These are phyloP conservation scores for Aspergillus neoniger DNA, from an alignment of 2,329 filamentous ascomycete species.

Conservation along the genomic window DNA sequence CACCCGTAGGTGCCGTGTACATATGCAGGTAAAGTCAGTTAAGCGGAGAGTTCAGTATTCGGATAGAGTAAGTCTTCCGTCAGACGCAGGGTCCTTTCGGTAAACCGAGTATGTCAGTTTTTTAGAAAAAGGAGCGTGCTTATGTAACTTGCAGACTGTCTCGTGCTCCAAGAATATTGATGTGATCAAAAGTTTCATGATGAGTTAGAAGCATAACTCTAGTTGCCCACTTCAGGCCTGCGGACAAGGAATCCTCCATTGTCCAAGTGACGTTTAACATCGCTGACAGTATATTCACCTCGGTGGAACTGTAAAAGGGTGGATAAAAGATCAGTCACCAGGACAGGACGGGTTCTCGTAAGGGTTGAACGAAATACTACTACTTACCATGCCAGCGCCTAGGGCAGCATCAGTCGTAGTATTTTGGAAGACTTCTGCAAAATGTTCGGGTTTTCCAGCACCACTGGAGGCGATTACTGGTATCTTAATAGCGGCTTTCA, in stretches of 20 bases:
- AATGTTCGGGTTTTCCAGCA: constrained; percentile 83
- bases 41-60: no score
- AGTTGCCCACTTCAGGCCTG: constrained; percentile 62
- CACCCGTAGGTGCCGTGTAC: no score
- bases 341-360: background rate
- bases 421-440: constrained; percentile 82
- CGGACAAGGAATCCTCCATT: constrained; percentile 75
- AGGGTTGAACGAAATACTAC: background rate
- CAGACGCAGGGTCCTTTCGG: no score
- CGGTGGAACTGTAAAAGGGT: constrained; percentile 70
- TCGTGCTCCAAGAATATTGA: no score
- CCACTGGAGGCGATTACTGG: constrained; percentile 95
- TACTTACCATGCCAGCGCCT: constrained; percentile 81
- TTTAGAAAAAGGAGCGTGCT: no score
- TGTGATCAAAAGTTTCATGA: no score
- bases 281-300: constrained; percentile 88
- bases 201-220: background rate
- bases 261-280: constrained; percentile 83
- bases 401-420: constrained; percentile 89
- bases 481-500: constrained; percentile 84
- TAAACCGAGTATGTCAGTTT: no score
- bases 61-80: no score
- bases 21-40: no score
- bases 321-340: constrained; percentile 15
- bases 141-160: no score